A percentile compares a stretch with the other conserved stretches of the same genome.
phyloP scores from a whole-genome alignment of 306 rosid species.

The Quercus rubra region DNA sequence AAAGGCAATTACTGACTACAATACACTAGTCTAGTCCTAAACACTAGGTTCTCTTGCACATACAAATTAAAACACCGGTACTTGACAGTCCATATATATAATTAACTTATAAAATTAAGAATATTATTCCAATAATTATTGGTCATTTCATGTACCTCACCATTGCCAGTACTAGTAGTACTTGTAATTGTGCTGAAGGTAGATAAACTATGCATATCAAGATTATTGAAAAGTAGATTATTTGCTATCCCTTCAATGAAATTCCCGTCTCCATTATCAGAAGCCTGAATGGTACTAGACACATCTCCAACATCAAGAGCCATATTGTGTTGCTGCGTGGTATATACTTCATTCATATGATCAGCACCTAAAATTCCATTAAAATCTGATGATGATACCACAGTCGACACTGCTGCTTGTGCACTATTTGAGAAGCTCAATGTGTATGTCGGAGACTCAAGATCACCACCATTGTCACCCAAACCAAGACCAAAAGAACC shows the following conservation, averaged over 20 bases:
- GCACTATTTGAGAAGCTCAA: no score
- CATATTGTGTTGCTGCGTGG: not conserved
- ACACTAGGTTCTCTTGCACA: not conserved
- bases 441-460: no score
- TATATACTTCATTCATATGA: not conserved
- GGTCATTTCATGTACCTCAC: not conserved
- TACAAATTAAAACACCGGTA: not conserved
- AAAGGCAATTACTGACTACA: no score
- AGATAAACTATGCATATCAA: not conserved
- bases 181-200: not conserved
- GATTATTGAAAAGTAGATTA: not conserved
- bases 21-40: no score
- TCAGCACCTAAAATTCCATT: no score
- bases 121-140: slow-evolving; percentile 1
- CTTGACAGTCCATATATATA: not conserved
- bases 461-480: not conserved
- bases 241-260: not conserved
- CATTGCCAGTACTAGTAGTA: not conserved
- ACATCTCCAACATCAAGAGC: not conserved
- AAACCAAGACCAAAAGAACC: not conserved
- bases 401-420: no score
- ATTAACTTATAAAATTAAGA: not conserved
- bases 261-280: not conserved
- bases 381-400: no score
- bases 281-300: not conserved